phyloP scores from a whole-genome alignment of 2,329 filamentous ascomycete species.

The Aspergillus calidoustus region DNA sequence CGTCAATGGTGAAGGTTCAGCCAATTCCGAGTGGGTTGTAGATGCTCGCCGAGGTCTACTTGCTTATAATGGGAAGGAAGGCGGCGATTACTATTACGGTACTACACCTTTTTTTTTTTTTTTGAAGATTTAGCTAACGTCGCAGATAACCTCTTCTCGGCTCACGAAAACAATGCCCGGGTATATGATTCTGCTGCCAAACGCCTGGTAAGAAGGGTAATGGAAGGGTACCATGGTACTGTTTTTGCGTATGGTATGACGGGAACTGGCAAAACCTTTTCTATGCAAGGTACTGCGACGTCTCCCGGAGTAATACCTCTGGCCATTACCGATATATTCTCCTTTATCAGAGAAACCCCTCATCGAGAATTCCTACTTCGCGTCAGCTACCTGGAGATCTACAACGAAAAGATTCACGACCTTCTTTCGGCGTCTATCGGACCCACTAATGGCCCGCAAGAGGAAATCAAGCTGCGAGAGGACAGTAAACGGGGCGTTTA shows the following conservation, averaged over 20 bases:
- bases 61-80: constrained; percentile 83
- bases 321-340: constrained; percentile 98
- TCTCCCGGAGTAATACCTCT: constrained; percentile 96
- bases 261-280: constrained; percentile 97
- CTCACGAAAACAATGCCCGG: constrained; percentile 89
- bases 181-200: constrained; percentile 96
- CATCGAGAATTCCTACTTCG: constrained; percentile 91
- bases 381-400: constrained; percentile 98
- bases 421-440: constrained; percentile 73
- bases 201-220: constrained; percentile 89
- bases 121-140: constrained; percentile 17
- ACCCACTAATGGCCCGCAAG: constrained; percentile 64
- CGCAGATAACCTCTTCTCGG: constrained; percentile 92
- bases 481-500: constrained; percentile 97
- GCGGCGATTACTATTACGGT: constrained; percentile 93
- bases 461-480: constrained; percentile 96
- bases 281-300: constrained; percentile 96
- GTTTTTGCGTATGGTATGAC: constrained; percentile 99
- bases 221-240: constrained; percentile 98
- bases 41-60: constrained; percentile 83
- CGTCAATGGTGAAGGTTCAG: constrained; percentile 60
- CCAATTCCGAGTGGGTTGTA: constrained; percentile 88
- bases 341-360: constrained; percentile 96
- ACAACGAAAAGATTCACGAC: constrained; percentile 97
- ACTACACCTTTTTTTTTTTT: constrained; percentile 32